Base-by-base conservation (phyloP, 2,329 filamentous ascomycete species). In the Phialocephala sp. region DNA sequence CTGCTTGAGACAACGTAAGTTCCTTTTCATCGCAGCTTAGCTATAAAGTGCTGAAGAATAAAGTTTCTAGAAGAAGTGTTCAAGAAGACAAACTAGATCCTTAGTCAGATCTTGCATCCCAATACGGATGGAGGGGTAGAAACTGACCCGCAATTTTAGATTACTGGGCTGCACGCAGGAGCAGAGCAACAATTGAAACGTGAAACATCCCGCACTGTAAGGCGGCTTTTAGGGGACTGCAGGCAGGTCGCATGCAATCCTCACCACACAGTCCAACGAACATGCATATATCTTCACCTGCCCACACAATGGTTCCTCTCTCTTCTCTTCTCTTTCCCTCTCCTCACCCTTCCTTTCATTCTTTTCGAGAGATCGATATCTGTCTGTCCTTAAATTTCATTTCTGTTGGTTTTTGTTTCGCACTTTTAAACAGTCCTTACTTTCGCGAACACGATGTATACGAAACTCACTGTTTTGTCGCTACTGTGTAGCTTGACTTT, bases 401-500 rank as follows among this genome's bases (percentile, higher is more conserved):
- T 36, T 59, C 57, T n/a, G n/a, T 59, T 45, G 37, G 2, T 59
- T 39, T 39, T 45, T 58, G 43, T 18, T 32, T 22, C 27, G 20
- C 11, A 8, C 2, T 24, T 36, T 43, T 59, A 43, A 36, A 59
- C 57, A 59, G 57, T 59, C 57, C n/a, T 59, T 59, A 59, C 57
- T n/a, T 27, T 14, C 24, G 36, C 52, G 52, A 36, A 37, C 27
- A 56, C 52, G 52, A 58, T 59, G 57, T 35, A 27, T 43, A 27
- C 39, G 3, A 24, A 24, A 22, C n/a, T 45, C 39, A 36, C 57
- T 32, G 37, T 59, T 43, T 45, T 45, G 22, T 20, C n/a, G 45
- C 57, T 59, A 43, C 57, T 59, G 37, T 27, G 57, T 45, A 59
- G 37, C 57, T 15, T 45, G 12, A n/a, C 35, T 15, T 37, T 54